A percentile compares a stretch with the other conserved stretches of the same genome.
Conservation (phyloP, 2,329 filamentous ascomycete genomes). For the Colletotrichum sp. region DNA sequence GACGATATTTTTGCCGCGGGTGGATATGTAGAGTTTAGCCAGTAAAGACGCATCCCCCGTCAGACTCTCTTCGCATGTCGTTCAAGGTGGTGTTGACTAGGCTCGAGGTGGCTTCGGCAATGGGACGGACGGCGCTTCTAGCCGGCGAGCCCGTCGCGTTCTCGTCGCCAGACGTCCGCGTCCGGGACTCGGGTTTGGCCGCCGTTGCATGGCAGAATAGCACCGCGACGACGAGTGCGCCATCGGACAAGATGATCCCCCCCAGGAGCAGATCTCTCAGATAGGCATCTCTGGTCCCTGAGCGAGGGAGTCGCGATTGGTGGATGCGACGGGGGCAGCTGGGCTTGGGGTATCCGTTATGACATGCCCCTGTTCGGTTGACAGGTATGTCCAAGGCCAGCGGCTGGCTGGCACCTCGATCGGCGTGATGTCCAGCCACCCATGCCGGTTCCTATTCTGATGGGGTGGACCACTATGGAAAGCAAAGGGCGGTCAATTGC, state of each 20-base stretch:
- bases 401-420: not conserved
- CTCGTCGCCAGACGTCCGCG: not conserved
- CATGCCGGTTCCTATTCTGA: not conserved
- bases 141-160: not conserved
- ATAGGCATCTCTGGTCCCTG: not conserved
- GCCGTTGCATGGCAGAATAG: not conserved
- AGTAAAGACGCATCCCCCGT: not conserved
- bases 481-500: constrained; percentile 18
- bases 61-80: not conserved
- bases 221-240: not conserved
- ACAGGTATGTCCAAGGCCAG: not conserved
- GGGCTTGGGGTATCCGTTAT: not conserved
- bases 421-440: not conserved
- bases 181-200: not conserved
- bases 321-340: not conserved
- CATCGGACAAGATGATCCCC: constrained; percentile 1
- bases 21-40: not conserved
- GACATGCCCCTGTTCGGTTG: constrained; percentile 2
- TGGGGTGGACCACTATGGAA: not conserved
- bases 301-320: not conserved
- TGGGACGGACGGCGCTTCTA: not conserved
- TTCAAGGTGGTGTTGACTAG: not conserved
- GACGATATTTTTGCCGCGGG: not conserved
- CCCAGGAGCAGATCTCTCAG: not conserved
- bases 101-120: not conserved